phyloP scores from a whole-genome alignment of 305 asterid genomes.

The Caryopteris hybrid region DNA sequence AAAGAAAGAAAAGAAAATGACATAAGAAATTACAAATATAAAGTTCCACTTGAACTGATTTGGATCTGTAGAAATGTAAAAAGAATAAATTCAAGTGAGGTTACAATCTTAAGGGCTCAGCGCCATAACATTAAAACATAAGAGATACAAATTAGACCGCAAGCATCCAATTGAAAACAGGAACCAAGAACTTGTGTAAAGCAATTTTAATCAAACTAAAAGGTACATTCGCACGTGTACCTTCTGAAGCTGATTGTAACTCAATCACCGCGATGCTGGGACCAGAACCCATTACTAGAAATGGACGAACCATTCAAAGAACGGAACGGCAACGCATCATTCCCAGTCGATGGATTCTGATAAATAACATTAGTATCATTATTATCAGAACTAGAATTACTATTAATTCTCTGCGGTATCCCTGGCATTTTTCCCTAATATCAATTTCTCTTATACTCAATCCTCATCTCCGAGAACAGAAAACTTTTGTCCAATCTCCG shows the following conservation, averaged over 20 bases:
- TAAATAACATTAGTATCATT: conserved; percentile 21
- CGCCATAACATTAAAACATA: conserved; percentile 1
- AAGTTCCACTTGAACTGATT: conserved; percentile 10
- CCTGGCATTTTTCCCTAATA: conserved; percentile 57
- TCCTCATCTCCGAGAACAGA: conserved; percentile 29
- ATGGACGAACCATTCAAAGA: conserved; percentile 35
- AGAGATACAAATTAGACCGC: conserved; percentile 22
- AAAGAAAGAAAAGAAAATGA: neutral
- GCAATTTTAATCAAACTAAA: conserved; percentile 13
- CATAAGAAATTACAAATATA: conserved; percentile 4
- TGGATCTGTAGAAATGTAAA: conserved; percentile 19
- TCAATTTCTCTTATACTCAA: conserved; percentile 30
- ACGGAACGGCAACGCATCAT: conserved; percentile 26
- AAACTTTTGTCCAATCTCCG: conserved; percentile 19
- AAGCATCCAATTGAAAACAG: conserved; percentile 3
- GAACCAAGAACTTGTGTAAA: too few relatives aligned
- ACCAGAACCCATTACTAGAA: conserved; percentile 74
- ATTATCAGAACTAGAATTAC: conserved; percentile 22
- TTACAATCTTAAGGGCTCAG: conserved; percentile 11
- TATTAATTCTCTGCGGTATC: conserved; percentile 49
- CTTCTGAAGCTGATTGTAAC: conserved; percentile 85
- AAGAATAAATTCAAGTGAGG: conserved; percentile 8
- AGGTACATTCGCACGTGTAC: conserved; percentile 28
- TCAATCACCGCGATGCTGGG: conserved; percentile 64
- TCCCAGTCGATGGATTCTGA: conserved; percentile 35